phyloP scores from a whole-genome alignment of 345 rosid genomes.

The Lepidium sativum region DNA sequence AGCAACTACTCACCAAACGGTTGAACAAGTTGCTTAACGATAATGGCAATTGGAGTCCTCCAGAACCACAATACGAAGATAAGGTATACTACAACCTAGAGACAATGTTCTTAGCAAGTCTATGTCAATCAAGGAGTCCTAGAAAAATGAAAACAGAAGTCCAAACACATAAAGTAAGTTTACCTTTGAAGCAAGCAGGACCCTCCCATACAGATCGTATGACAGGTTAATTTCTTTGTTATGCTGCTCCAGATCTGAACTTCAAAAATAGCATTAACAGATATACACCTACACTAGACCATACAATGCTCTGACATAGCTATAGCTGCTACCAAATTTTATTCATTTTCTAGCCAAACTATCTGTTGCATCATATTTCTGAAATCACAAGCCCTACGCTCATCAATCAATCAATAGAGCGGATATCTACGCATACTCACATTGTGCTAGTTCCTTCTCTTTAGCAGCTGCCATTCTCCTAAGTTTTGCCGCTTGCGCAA shows the following conservation, averaged over 20 bases:
- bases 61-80: constrained; percentile 60
- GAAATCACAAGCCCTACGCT: neutral
- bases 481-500: constrained; percentile 76
- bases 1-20: constrained; percentile 53
- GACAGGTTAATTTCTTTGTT: constrained; percentile 46
- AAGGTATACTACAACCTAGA: constrained; percentile 44
- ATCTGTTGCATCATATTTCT: neutral
- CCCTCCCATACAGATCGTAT: constrained; percentile 40
- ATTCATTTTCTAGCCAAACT: neutral
- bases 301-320: neutral
- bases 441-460: constrained; percentile 72
- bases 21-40: constrained; percentile 68
- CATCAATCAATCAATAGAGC: neutral
- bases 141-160: neutral
- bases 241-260: constrained; percentile 49
- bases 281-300: constrained; percentile 13
- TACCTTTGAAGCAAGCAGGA: constrained; percentile 49
- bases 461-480: constrained; percentile 66
- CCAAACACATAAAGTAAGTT: neutral
- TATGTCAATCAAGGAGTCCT: neutral
- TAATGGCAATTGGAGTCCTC: constrained; percentile 64
- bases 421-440: constrained; percentile 33
- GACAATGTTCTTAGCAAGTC: constrained; percentile 22
- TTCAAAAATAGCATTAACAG: neutral
- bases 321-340: neutral